These are phyloP conservation scores for Vitis vinifera DNA, from an alignment of 164 flowering plant genomes.

Conservation along the genomic window ASM3070453v1 NC_081812.1:10620001-10620500, in stretches of 20 bases:
- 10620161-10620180: no score
- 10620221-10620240: neutral
- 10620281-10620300: neutral
- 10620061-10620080: neutral
- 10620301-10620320: constrained; percentile 28
- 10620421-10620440: constrained; percentile 82
- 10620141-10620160: neutral
- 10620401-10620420: constrained; percentile 67
- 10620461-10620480: constrained; percentile 78
- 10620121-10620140: neutral
- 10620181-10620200: neutral
- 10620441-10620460: constrained; percentile 84
- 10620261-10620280: neutral
- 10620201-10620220: neutral
- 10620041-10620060: no score
- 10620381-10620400: constrained; percentile 74
- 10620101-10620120: neutral
- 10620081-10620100: neutral
- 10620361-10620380: constrained; percentile 62
- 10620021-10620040: no score
- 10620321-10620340: constrained; percentile 75
- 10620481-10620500: constrained; percentile 88
- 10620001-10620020: no score
- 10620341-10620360: constrained; percentile 79
- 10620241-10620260: neutral